Conservation (phyloP, 108 stramenopile genomes). For the Skeletonema tropicum region DNA sequence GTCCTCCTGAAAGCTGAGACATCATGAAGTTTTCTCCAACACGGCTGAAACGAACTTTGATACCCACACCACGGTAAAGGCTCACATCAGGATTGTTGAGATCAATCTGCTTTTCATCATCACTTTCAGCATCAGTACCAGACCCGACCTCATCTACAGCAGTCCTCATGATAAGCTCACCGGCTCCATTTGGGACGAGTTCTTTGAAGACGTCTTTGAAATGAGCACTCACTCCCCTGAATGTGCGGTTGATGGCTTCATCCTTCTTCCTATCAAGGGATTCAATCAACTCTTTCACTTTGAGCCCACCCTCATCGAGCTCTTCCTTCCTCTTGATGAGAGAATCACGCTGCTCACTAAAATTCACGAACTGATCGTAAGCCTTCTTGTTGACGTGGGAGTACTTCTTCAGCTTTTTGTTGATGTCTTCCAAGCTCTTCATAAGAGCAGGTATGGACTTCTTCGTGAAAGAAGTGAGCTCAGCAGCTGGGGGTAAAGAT, state of each 20-base stretch:
- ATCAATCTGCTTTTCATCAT: constrained; percentile 53
- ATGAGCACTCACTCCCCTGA: constrained; percentile 95
- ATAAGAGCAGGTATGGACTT: constrained; percentile 82
- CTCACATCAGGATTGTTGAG: constrained; percentile 78
- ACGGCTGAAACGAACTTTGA: constrained; percentile 92
- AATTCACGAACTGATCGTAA: constrained; percentile 98
- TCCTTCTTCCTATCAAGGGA: constrained; percentile 97
- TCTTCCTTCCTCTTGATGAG: constrained; percentile 92
- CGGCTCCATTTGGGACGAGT: constrained; percentile 95
- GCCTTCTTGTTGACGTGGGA: constrained; percentile 99
- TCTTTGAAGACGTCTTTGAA: constrained; percentile 97
- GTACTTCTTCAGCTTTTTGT: constrained; percentile 95
- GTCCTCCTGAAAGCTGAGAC: constrained; percentile 98
- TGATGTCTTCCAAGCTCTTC: constrained; percentile 82
- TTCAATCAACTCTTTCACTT: constrained; percentile 94
- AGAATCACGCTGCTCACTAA: constrained; percentile 93
- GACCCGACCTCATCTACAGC: constrained; percentile 66
- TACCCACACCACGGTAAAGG: constrained; percentile 87
- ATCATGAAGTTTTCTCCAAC: constrained; percentile 91
- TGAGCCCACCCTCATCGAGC: constrained; percentile 86
- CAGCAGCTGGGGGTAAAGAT: constrained; percentile 82
- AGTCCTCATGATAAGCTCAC: constrained; percentile 93
- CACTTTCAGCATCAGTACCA: constrained; percentile 53
- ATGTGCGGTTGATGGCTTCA: constrained; percentile 98
- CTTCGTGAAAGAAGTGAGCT: constrained; percentile 76